Conservation (phyloP, 768 basidiomycete species). For the Suillus brevipes region DNA sequence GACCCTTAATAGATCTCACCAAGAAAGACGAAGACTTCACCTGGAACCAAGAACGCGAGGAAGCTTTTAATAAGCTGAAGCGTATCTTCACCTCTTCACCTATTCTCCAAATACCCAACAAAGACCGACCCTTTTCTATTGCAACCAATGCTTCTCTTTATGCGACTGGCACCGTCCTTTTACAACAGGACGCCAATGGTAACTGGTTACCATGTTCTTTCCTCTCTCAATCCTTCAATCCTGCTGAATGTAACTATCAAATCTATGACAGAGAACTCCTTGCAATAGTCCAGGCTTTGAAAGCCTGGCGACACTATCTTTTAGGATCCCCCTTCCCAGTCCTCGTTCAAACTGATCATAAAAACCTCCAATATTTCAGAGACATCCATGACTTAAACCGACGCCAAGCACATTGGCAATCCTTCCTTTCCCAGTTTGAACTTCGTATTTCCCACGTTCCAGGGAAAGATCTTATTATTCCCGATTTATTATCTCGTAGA, state of each 20-base stretch:
- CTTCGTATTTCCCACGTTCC: not conserved
- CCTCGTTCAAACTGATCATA: constrained; percentile 37
- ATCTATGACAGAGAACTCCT: constrained; percentile 37
- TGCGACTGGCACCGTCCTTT: not conserved
- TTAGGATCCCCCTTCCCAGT: constrained; percentile 31
- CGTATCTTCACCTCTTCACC: constrained; percentile 12
- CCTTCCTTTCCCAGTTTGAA: not conserved
- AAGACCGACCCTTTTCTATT: constrained; percentile 12
- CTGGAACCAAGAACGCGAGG: constrained; percentile 25
- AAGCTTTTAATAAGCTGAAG: constrained; percentile 33
- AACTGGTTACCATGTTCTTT: not conserved
- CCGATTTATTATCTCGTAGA: not conserved
- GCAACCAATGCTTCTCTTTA: constrained; percentile 1
- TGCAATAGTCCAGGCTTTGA: not conserved
- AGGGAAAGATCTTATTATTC: constrained; percentile 12
- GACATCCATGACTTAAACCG: constrained; percentile 22
- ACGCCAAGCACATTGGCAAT: constrained; percentile 34
- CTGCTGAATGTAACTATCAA: constrained; percentile 46
- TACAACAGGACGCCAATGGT: not conserved
- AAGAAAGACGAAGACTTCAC: constrained; percentile 23
- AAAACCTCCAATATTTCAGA: constrained; percentile 8
- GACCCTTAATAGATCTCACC: constrained; percentile 26
- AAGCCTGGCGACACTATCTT: constrained; percentile 31
- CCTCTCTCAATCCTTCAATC: not conserved
- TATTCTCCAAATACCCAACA: not conserved